These are phyloP conservation scores for Ogataea haglerorum DNA, from an alignment of 805 yeast genomes.

Conservation along the genomic window DNA sequence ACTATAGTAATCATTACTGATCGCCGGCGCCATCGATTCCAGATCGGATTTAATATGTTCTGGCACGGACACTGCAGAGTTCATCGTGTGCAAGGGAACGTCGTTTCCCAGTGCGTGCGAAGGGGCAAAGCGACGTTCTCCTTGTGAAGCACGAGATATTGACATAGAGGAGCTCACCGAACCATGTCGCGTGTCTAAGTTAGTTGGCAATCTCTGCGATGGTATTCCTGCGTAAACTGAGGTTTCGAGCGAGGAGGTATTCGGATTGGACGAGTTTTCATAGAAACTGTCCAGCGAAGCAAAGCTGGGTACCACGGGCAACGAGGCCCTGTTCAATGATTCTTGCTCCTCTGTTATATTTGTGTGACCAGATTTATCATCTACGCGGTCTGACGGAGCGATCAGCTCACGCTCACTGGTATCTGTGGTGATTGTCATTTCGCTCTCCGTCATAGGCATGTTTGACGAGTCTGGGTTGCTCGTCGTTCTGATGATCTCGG, in stretches of 20 bases:
- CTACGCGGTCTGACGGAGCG: background rate
- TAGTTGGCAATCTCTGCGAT: constrained; percentile 11
- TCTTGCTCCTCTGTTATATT: constrained; percentile 17
- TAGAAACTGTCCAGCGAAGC: constrained; percentile 74
- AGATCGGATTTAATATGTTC: constrained; percentile 21
- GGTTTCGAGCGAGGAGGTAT: constrained; percentile 2
- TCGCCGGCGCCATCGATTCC: constrained; percentile 23
- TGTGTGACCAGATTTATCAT: constrained; percentile 20
- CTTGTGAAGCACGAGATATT: constrained; percentile 1
- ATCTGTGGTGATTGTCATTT: constrained; percentile 12
- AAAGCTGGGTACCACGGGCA: constrained; percentile 70
- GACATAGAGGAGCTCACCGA: constrained; percentile 9
- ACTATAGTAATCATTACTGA: constrained; percentile 13
- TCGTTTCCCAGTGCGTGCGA: background rate
- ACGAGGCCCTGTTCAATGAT: constrained; percentile 8
- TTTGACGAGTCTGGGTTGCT: constrained; percentile 2
- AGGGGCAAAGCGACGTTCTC: background rate
- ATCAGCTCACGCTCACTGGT: background rate
- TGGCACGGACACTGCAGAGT: constrained; percentile 28
- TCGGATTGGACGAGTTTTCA: constrained; percentile 24
- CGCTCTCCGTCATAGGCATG: constrained; percentile 12
- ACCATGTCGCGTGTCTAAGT: constrained; percentile 4
- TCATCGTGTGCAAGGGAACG: constrained; percentile 14
- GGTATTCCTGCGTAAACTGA: constrained; percentile 8
- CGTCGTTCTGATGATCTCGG: constrained; percentile 20